These are phyloP conservation scores for Claviceps quebecensis DNA, from an alignment of 2,329 filamentous ascomycete genomes.

Conservation along the genomic window DNA sequence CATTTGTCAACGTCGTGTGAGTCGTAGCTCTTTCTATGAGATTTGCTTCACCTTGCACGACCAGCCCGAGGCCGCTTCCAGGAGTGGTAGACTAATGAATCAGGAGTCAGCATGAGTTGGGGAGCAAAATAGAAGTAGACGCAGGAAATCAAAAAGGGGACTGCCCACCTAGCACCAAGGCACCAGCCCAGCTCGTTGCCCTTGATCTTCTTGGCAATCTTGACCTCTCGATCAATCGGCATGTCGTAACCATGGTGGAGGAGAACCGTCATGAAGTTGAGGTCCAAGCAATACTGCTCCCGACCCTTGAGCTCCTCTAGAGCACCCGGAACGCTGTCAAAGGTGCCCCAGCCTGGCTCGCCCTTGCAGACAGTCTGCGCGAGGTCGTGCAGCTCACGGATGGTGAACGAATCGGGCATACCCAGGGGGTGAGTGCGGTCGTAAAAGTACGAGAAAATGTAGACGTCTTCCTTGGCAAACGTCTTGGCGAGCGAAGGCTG, in stretches of 20 bases:
- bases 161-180: constrained; percentile 74
- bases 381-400: constrained; percentile 78
- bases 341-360: constrained; percentile 64
- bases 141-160: background rate
- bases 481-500: constrained; percentile 88
- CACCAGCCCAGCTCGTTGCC: constrained; percentile 96
- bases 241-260: constrained; percentile 96
- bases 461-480: constrained; percentile 80
- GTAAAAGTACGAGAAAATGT: constrained; percentile 96
- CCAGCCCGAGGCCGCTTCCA: constrained; percentile 76
- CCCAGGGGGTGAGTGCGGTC: constrained; percentile 87
- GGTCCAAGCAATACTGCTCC: constrained; percentile 84
- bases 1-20: background rate
- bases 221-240: constrained; percentile 90
- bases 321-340: constrained; percentile 61
- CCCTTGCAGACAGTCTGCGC: constrained; percentile 75
- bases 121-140: background rate
- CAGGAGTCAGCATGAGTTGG: constrained; percentile 7
- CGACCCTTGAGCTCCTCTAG: constrained; percentile 66
- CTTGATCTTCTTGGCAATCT: constrained; percentile 98
- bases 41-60: constrained; percentile 73
- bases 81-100: constrained; percentile 58
- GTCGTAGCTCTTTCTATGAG: constrained; percentile 26
- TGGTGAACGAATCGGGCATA: constrained; percentile 95
- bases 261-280: constrained; percentile 91